Conservation (phyloP, 2,329 filamentous ascomycete genomes). For the Hypoxylon sp. region DNA sequence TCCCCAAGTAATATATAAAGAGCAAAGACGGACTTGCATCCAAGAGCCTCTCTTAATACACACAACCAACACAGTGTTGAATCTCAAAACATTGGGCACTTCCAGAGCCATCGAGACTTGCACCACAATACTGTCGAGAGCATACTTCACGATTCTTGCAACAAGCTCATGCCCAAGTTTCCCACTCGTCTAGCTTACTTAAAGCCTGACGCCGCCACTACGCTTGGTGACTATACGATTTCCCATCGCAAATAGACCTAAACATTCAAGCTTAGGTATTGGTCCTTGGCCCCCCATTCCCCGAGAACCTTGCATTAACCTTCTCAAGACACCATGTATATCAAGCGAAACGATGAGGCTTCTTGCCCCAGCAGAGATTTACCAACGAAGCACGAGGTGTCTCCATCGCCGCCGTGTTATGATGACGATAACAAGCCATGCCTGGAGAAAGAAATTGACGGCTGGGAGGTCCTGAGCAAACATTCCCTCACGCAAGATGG, state of each 20-base stretch:
- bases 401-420: not conserved
- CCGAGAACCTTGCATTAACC: no score
- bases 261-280: not conserved
- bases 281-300: not conserved
- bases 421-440: not conserved
- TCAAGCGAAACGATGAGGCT: not conserved
- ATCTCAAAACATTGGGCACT: not conserved
- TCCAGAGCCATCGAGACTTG: not conserved
- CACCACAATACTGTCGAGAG: not conserved
- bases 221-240: not conserved
- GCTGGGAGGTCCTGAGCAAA: constrained; percentile 11
- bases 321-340: not conserved
- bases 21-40: not conserved
- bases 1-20: not conserved
- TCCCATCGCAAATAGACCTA: not conserved
- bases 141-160: not conserved
- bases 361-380: not conserved
- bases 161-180: not conserved
- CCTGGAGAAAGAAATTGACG: not conserved
- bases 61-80: not conserved
- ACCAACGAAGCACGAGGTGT: not conserved
- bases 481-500: not conserved
- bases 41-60: not conserved
- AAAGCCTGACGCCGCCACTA: not conserved
- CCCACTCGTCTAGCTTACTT: not conserved